Base-by-base conservation (phyloP, 2,329 filamentous ascomycete genomes). In the Stachybotrys chlorohalonatus region DNA sequence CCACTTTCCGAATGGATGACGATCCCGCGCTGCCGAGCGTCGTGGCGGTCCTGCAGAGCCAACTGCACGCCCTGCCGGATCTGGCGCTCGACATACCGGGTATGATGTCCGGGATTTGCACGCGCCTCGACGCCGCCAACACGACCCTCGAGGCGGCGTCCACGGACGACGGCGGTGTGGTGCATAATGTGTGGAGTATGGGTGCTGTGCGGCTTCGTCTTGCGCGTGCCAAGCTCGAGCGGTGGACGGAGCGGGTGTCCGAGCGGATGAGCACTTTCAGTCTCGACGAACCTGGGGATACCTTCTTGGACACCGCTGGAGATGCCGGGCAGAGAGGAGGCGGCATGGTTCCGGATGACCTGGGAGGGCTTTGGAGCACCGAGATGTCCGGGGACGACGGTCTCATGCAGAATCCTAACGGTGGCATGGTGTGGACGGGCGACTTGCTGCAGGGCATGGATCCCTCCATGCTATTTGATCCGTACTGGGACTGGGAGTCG, bases 151-250 rank as follows among this genome's bases (percentile, higher is more conserved):
- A 69, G 2, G 61, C 64, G 2, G 59, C 62, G 0, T 64, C 68
- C 2, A 59, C 64, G 0, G 68, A 73, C 7, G 56, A 63, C 0
- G 70, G 64, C n/a, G 62, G 61, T 0, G 68, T 68, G 53, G 71
- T 76, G 11, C 73, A 73, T 52, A 77, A 76, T 50, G 60, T 78
- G 0, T 80, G 77, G 77, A 75, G 74, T 6, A 64, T 79, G 57
- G 74, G 73, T 0, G 73, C 76, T 0, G 69, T 73, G 45, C 79
- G 79, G 49, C 64, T 81, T 1, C 68, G 71, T 17, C 73, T 79
- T 39, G 74, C 74, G 0, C 71, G 71, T 7, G 65, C 71, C 3
- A 79, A 78, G 56, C 58, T 80, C 0, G 74, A 76, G 52, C 68
- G 71, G 15, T 80, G 75, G 73, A 70, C 74, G 0, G 76, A 79